Percentiles rank a stretch among this genome's conserved stretches.
phyloP scores from a whole-genome alignment of 1,284 basidiomycete genomes.

The Schizopora paradoxa region DNA sequence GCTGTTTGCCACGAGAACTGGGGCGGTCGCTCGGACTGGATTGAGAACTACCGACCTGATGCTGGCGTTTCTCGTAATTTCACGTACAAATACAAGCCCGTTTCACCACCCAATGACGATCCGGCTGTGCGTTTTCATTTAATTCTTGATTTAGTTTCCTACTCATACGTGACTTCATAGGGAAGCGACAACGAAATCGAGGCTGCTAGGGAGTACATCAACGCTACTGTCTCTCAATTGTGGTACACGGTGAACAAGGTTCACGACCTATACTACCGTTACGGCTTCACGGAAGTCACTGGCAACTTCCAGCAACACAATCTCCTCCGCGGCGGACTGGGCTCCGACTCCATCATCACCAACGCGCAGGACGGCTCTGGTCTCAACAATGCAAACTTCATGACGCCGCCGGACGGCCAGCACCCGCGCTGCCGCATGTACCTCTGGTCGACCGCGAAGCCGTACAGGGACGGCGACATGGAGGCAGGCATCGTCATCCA shows the following conservation, averaged over 20 bases:
- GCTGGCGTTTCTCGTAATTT: conserved; percentile 54
- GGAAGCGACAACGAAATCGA: conserved; percentile 47
- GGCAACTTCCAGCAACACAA: conserved; percentile 99
- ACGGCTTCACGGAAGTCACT: conserved; percentile 86
- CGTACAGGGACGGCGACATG: conserved; percentile 91
- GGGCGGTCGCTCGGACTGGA: conserved; percentile 74
- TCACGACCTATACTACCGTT: conserved; percentile 71
- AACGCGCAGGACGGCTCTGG: conserved; percentile 94
- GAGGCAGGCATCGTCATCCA: conserved; percentile 94
- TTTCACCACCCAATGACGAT: conserved; percentile 18
- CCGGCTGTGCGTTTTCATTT: conserved; percentile 34
- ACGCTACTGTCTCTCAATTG: conserved; percentile 81
- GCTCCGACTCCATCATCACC: conserved; percentile 86
- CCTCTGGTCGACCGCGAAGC: conserved; percentile 85
- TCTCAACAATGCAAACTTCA: conserved; percentile 85
- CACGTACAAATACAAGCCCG: conserved; percentile 58
- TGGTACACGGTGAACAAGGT: conserved; percentile 91
- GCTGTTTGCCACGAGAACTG: conserved; percentile 86
- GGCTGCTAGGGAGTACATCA: conserved; percentile 78
- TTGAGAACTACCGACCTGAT: conserved; percentile 77
- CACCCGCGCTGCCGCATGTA: conserved; percentile 96
- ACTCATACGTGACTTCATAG: too few relatives aligned
- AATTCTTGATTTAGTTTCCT: background rate
- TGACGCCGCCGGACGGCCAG: conserved; percentile 72
- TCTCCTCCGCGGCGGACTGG: conserved; percentile 83